Percentiles rank a stretch among this genome's conserved stretches.
Evolutionary conservation across 306 rosid species (phyloP).

Genomic region (Sicyos edulis): DNA sequence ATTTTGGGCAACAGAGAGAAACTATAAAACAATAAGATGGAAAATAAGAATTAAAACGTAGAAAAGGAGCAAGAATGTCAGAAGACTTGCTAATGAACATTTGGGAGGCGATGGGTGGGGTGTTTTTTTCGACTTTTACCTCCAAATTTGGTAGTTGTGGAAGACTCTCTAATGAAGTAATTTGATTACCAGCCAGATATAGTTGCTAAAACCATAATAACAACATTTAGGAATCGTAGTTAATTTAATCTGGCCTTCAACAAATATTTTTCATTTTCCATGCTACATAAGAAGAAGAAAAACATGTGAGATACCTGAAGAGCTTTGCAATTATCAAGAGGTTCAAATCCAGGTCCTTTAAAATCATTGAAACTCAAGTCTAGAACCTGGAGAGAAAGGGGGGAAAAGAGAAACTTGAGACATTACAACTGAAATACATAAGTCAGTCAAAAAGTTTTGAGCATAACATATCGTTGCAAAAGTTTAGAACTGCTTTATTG

Average conservation of each 20-base stretch:
- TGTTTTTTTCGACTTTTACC: conserved; percentile 41
- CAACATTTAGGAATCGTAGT: background rate
- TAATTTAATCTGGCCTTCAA: background rate
- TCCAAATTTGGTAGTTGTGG: conserved; percentile 96
- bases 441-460: background rate
- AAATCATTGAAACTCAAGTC: conserved; percentile 97
- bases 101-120: background rate
- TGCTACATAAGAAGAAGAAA: background rate
- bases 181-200: conserved; percentile 98
- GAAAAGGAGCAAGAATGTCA: conserved; percentile 9
- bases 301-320: conserved; percentile 53
- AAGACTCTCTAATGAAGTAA: conserved; percentile 90
- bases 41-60: conserved; percentile 10
- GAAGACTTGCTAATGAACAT: conserved; percentile 17
- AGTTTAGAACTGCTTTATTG: background rate
- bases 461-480: background rate
- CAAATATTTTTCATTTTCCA: background rate
- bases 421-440: background rate
- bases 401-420: conserved; percentile 19
- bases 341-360: conserved; percentile 98
- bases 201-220: conserved; percentile 56
- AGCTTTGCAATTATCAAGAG: conserved; percentile 85
- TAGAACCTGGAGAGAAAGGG: conserved; percentile 63
- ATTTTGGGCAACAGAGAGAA: conserved; percentile 97
- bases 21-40: conserved; percentile 37